These are phyloP conservation scores for Cornus suecica DNA, from an alignment of 148 eudicot genomes.

Conservation along the genomic window DNA sequence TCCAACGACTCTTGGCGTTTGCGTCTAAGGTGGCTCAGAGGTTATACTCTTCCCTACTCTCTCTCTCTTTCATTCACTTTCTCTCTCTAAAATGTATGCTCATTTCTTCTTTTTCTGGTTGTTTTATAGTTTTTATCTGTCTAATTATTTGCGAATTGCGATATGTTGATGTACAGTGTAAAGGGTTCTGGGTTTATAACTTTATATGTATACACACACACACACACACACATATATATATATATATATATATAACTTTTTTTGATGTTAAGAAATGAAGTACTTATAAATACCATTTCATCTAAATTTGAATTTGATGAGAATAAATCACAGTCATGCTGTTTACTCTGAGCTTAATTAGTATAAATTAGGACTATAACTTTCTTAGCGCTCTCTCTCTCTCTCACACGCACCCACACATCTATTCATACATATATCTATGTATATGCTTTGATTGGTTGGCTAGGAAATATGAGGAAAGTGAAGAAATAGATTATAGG, in stretches of 20 bases:
- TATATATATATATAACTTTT: no score
- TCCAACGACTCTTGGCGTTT: neutral
- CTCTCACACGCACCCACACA: no score
- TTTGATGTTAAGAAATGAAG: neutral
- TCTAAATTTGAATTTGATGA: neutral
- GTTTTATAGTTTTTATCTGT: neutral
- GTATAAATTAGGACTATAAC: neutral
- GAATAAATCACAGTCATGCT: neutral
- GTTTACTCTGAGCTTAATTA: neutral
- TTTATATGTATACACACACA: no score
- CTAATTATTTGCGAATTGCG: neutral
- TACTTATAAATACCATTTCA: neutral
- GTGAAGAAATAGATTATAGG: no score
- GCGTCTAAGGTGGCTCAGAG: neutral
- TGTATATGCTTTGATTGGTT: no score
- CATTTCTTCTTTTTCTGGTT: neutral
- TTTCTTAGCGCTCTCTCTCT: neutral
- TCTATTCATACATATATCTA: neutral
- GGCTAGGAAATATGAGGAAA: no score
- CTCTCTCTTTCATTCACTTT: neutral
- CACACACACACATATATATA: no score
- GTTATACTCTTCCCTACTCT: neutral
- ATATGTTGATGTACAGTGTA: neutral
- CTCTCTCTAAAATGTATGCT: conserved; percentile 4
- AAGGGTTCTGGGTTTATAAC: neutral